Evolutionary conservation across 768 basidiomycete genomes (phyloP).

Genomic region (Mrakia frigida): DNA sequence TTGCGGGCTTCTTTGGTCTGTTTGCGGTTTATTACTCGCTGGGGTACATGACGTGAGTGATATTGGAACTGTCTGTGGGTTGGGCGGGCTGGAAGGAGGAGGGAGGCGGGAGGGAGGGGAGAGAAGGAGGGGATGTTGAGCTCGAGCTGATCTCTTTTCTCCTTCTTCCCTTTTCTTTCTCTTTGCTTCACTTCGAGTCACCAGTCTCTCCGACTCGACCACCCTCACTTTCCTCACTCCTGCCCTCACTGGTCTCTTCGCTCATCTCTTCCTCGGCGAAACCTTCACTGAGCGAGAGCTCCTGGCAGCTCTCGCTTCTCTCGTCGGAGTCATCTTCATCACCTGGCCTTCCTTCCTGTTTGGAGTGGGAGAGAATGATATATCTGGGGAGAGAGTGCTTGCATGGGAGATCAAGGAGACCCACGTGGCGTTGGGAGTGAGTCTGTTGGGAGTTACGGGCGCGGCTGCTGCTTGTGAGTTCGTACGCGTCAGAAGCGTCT

Average conservation of each 20-base stretch:
- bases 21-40: conserved; percentile 22
- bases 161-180: background rate
- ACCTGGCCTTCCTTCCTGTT: conserved; percentile 73
- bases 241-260: conserved; percentile 17
- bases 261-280: conserved; percentile 35
- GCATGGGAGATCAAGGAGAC: conserved; percentile 12
- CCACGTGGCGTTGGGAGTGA: conserved; percentile 46
- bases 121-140: background rate
- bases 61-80: background rate
- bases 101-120: background rate
- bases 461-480: conserved; percentile 65
- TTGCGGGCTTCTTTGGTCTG: conserved; percentile 22
- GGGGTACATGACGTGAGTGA: conserved; percentile 26
- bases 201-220: conserved; percentile 21
- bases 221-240: conserved; percentile 31
- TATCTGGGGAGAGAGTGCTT: conserved; percentile 18
- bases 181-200: background rate
- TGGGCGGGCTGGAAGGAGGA: background rate
- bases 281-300: conserved; percentile 37
- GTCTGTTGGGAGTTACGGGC: conserved; percentile 62
- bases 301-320: conserved; percentile 53
- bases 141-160: background rate
- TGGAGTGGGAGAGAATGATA: conserved; percentile 44
- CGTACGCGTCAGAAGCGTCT: conserved; percentile 42
- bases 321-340: conserved; percentile 73